Evolutionary conservation across 164 flowering plant genomes (phyloP).

Genomic region (Cinnamomum micranthum): DNA sequence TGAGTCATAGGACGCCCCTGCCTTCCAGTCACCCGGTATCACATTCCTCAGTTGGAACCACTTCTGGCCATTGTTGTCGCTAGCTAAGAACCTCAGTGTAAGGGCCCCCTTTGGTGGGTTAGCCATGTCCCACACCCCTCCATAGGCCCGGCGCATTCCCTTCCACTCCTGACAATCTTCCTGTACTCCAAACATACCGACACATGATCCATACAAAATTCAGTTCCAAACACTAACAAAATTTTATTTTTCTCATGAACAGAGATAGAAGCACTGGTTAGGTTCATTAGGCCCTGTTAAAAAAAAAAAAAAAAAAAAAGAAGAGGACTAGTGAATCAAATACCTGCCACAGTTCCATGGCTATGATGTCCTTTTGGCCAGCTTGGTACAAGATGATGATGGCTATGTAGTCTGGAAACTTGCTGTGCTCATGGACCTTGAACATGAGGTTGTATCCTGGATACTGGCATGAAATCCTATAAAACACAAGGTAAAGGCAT

Average conservation of each 20-base stretch:
- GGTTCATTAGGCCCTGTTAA: background rate
- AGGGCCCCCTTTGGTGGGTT: conserved; percentile 40
- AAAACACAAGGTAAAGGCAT: background rate
- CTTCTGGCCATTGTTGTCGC: conserved; percentile 29
- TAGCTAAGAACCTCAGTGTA: conserved; percentile 49
- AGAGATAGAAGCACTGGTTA: background rate
- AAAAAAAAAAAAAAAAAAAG: too few relatives aligned
- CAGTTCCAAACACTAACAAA: background rate
- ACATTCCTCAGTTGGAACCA: conserved; percentile 44
- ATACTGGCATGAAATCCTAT: conserved; percentile 56
- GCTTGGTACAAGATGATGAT: conserved; percentile 50
- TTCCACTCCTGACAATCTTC: conserved; percentile 70
- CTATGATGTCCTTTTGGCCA: conserved; percentile 49
- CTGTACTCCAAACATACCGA: conserved; percentile 22
- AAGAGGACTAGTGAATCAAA: background rate
- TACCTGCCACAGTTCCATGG: conserved; percentile 75
- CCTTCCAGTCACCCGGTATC: conserved; percentile 66
- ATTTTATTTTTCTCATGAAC: too few relatives aligned
- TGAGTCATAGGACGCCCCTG: conserved; percentile 63
- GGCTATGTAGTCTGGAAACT: conserved; percentile 63
- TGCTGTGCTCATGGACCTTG: conserved; percentile 68
- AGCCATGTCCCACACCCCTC: conserved; percentile 43
- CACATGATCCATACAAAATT: background rate
- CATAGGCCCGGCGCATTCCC: conserved; percentile 62
- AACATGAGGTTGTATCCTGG: conserved; percentile 41